A percentile compares a stretch with the other conserved stretches of the same genome.
phyloP scores from a whole-genome alignment of 2,329 filamentous ascomycete species.

The Exophiala aquamarina region DNA sequence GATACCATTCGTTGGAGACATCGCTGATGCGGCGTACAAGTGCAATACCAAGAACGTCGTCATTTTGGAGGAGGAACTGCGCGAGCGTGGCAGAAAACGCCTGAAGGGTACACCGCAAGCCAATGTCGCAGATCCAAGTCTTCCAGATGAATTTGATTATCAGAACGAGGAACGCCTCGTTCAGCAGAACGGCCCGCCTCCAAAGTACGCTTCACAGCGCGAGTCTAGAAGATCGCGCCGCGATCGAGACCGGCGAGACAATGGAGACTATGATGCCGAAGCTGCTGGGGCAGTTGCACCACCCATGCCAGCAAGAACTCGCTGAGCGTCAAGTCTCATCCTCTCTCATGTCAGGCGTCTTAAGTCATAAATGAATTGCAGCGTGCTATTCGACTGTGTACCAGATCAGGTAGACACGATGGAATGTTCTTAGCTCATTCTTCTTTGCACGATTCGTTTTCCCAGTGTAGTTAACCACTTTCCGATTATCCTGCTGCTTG shows the following conservation, averaged over 20 bases:
- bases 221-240: constrained; percentile 25
- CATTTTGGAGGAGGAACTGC: constrained; percentile 45
- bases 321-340: constrained; percentile 7
- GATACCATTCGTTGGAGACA: constrained; percentile 51
- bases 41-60: constrained; percentile 50
- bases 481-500: no score
- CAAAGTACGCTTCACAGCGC: constrained; percentile 28
- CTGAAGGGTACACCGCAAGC: constrained; percentile 31
- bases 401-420: no score
- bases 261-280: constrained; percentile 25
- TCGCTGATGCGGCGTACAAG: constrained; percentile 48
- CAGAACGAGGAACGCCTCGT: constrained; percentile 29
- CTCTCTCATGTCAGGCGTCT: no score
- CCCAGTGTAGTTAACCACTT: no score
- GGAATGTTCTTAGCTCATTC: not conserved
- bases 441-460: no score
- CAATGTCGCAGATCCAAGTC: constrained; percentile 35
- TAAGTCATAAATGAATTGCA: no score
- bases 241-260: constrained; percentile 12
- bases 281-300: constrained; percentile 19
- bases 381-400: no score
- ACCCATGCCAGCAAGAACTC: constrained; percentile 24
- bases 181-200: constrained; percentile 21
- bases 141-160: constrained; percentile 30
- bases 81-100: constrained; percentile 40